phyloP scores from a whole-genome alignment of 345 rosid species.

The Moringa oleifera region DNA sequence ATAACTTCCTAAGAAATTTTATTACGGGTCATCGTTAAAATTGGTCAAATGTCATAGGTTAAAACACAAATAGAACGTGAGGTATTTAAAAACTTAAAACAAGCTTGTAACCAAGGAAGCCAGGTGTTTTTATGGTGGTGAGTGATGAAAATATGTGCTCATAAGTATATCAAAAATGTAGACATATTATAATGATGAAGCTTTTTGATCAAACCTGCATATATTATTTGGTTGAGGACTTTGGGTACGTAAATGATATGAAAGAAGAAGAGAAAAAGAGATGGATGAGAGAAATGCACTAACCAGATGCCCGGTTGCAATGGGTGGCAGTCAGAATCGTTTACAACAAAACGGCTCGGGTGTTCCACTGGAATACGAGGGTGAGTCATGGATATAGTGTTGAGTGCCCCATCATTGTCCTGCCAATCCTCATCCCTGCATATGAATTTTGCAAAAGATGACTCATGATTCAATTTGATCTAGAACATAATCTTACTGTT shows the following conservation, averaged over 20 bases:
- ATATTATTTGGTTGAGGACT: neutral
- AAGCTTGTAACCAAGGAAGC: neutral
- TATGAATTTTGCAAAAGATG: neutral
- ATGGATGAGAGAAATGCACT: slow-evolving; percentile 16
- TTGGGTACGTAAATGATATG: neutral
- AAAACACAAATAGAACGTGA: neutral
- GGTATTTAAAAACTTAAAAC: no score
- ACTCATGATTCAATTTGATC: slow-evolving; percentile 1
- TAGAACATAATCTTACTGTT: neutral
- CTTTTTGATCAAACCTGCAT: neutral
- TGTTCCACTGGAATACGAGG: slow-evolving; percentile 82
- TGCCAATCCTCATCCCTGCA: slow-evolving; percentile 94
- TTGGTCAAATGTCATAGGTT: neutral
- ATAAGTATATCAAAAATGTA: no score
- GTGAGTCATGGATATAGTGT: slow-evolving; percentile 92
- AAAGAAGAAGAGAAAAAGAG: neutral
- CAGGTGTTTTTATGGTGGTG: neutral
- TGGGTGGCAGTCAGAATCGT: slow-evolving; percentile 61
- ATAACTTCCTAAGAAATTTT: no score
- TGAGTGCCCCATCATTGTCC: slow-evolving; percentile 95
- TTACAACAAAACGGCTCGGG: slow-evolving; percentile 37
- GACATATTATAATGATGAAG: no score
- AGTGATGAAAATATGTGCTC: neutral
- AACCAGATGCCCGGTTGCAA: slow-evolving; percentile 88
- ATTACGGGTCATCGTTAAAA: neutral